phyloP scores from a whole-genome alignment of 1,284 basidiomycete genomes.

The Leccinum huronense region DNA sequence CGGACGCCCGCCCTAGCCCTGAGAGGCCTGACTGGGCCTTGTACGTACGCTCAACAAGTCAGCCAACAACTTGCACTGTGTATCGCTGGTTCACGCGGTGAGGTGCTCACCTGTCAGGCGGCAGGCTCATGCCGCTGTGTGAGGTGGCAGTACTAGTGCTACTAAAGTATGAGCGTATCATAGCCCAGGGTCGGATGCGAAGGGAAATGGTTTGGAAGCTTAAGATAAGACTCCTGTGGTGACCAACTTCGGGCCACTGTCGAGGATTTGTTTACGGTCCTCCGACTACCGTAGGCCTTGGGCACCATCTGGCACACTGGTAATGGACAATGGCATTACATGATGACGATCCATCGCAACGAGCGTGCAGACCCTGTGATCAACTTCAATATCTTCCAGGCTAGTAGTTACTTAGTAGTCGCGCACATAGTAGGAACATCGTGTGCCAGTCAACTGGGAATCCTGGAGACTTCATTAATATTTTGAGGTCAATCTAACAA shows the following conservation, averaged over 20 bases:
- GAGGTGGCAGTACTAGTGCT: background rate
- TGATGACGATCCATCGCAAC: no score
- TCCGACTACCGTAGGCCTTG: no score
- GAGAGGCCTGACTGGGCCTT: background rate
- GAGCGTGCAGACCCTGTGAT: no score
- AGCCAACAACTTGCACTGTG: background rate
- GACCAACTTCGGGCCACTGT: no score
- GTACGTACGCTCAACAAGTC: background rate
- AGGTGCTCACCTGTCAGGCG: background rate
- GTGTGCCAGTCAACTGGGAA: background rate
- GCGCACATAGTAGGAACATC: no score
- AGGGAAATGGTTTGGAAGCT: background rate
- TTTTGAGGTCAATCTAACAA: constrained; percentile 3
- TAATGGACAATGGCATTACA: no score
- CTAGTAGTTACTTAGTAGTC: no score
- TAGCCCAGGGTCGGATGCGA: background rate
- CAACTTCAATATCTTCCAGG: no score
- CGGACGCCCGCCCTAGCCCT: background rate
- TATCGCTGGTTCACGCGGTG: background rate
- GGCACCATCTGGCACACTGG: no score
- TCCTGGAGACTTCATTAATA: background rate
- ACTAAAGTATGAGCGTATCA: background rate
- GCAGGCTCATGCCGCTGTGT: background rate
- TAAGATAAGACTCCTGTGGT: no score
- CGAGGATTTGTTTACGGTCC: no score